Evolutionary conservation across 345 rosid species (phyloP), one percentile per base, ranked within the genome.

Genomic region (Citrus sp.): DNA sequence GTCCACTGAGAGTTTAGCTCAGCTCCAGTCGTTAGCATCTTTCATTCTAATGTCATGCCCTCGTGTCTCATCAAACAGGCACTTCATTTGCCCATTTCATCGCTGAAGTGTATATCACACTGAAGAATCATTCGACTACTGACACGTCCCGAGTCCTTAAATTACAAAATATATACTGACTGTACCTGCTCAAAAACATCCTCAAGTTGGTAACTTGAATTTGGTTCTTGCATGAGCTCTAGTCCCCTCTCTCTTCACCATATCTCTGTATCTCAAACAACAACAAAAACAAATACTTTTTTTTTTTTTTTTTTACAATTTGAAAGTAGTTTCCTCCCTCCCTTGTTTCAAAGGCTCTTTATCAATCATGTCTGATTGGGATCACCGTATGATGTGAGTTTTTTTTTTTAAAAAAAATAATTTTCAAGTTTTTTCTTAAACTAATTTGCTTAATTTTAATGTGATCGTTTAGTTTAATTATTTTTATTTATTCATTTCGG

Each of bases 301-400:
- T 21, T 49, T 1, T 0, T 13, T 27, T 30, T 30, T 30, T 30
- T 0, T 32, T 32, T 32, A 9, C 18, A 64, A 28, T 63, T 62
- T 12, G 3, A 4, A 62, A 18, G 12, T 16, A 12, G 14, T 28
- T 22, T 34, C 22, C 13, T 56, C 6, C 59, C 3, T n/a, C 6
- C 59, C 3, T n/a, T 49, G 37, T 24, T 56, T 35, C n/a, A 3
- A 9, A n/a, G 66, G 14, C n/a, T 58, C 54, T 58, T 32, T 2
- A 56, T 8, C 56, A n/a, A 56, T 67, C 56, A 76, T 76, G 79
- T 30, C 40, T 55, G 32, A 28, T 18, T 56, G 73, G 73, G 14
- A 67, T 21, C 9, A 14, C n/a, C 72, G 35, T 4, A 9, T 66
- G 16, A 55, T 67, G 79, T 76, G 73, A 37, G 40, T 37, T 37